Evolutionary conservation across 805 yeast species (phyloP).

Genomic region (Candida orba): DNA sequence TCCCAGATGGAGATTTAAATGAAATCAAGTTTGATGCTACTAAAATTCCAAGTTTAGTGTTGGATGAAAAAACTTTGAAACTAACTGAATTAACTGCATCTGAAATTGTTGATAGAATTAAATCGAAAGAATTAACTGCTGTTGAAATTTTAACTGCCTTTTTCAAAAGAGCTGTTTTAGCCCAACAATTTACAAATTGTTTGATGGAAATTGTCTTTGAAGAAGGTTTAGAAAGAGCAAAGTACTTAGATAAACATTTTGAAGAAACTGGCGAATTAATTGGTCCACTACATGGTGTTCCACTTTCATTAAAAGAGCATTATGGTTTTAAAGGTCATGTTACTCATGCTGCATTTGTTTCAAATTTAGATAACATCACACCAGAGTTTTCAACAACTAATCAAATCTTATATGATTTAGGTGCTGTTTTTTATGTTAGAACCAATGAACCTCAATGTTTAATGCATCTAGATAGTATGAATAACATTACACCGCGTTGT

Average conservation of each 20-base stretch:
- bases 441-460: conserved; percentile 64
- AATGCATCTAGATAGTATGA: conserved; percentile 61
- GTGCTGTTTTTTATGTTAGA: conserved; percentile 54
- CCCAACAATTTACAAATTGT: conserved; percentile 57
- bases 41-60: conserved; percentile 15
- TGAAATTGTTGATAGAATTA: conserved; percentile 15
- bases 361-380: conserved; percentile 40
- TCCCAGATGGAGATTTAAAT: conserved; percentile 18
- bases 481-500: conserved; percentile 53
- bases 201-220: conserved; percentile 55
- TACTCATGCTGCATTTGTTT: conserved; percentile 57
- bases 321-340: conserved; percentile 44
- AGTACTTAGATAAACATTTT: conserved; percentile 47
- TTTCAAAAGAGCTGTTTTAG: conserved; percentile 45
- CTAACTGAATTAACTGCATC: conserved; percentile 19
- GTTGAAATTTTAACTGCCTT: conserved; percentile 17
- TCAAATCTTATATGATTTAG: conserved; percentile 28
- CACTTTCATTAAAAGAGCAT: conserved; percentile 63
- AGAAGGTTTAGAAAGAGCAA: conserved; percentile 53
- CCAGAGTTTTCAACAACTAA: conserved; percentile 39
- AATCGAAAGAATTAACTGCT: conserved; percentile 12
- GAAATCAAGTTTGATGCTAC: conserved; percentile 18
- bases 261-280: conserved; percentile 41
- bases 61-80: conserved; percentile 12
- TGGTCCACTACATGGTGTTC: conserved; percentile 68